Percentiles rank a stretch among this genome's conserved stretches.
These are phyloP conservation scores for Aureobasidium namibiae DNA, from an alignment of 2,329 filamentous ascomycete genomes.

Conservation along the genomic window DNA sequence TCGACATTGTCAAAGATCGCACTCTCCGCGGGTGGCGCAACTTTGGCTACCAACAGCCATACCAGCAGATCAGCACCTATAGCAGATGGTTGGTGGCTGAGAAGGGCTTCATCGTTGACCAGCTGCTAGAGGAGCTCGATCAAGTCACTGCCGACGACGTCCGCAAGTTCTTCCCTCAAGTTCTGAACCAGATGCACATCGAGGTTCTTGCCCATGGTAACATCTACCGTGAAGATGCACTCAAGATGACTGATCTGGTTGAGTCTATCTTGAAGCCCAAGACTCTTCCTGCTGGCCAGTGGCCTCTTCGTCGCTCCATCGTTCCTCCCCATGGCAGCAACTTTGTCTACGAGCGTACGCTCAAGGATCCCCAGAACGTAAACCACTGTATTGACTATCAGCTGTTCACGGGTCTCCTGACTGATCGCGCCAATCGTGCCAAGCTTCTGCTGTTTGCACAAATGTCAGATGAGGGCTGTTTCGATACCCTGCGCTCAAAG, in stretches of 20 bases:
- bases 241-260: conserved; percentile 75
- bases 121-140: conserved; percentile 68
- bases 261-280: conserved; percentile 70
- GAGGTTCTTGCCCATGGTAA: conserved; percentile 89
- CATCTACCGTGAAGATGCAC: conserved; percentile 84
- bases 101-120: conserved; percentile 68
- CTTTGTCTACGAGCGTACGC: conserved; percentile 68
- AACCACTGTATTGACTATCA: conserved; percentile 46
- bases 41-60: conserved; percentile 80
- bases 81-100: conserved; percentile 73
- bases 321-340: conserved; percentile 73
- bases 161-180: conserved; percentile 66
- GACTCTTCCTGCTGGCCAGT: conserved; percentile 65
- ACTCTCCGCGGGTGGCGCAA: conserved; percentile 71
- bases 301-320: conserved; percentile 69
- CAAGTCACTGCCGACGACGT: conserved; percentile 67
- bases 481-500: conserved; percentile 91
- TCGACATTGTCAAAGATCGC: conserved; percentile 84
- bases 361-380: conserved; percentile 82
- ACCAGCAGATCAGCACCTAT: conserved; percentile 77
- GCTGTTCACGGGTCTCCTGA: conserved; percentile 34
- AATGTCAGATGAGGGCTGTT: conserved; percentile 85
- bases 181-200: conserved; percentile 76
- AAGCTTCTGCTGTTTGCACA: conserved; percentile 77
- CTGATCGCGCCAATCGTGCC: conserved; percentile 62